Base-by-base conservation (phyloP, 176 grass and related monocot genomes). In the Triticum urartu region DNA sequence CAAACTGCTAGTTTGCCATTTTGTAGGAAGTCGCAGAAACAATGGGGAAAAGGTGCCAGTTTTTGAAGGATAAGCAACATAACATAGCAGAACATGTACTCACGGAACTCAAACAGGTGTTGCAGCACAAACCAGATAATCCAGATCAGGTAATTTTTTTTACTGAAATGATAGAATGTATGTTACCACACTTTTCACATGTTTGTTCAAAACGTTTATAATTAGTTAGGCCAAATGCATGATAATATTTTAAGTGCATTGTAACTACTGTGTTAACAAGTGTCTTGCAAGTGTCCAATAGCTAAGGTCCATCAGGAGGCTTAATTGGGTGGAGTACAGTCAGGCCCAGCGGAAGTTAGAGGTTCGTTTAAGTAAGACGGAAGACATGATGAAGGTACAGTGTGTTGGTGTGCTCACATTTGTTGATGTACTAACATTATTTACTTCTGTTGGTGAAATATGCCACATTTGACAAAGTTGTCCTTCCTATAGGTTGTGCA, bases 261-360 rank as follows among this genome's bases (percentile, higher is more conserved):
- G 52, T 56, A 56, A 71, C 38, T 71, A 40, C 38, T 10, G 4
- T 71, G 28, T 10, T 34, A 7, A n/a, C 68, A 39, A 40, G 35
- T 40, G 18, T 71, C 32, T 71, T 71, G 68, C 20, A 36, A 40
- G 34, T 39, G 28, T 40, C 26, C 68, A 11, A 36, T 20, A 71
- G 20, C 18, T 36, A 39, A 35, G 43, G 25, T 34, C 26, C 40
- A 9, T 11, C 9, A 11, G 64, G 3, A 64, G 43, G 64, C 64
- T 21, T 40, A 82, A 69, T 36, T 82, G 79, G 79, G 64, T 82
- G 28, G 64, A 54, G 43, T 26, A 35, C 17, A 54, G 13, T 64
- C 15, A 5, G 28, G 20, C 1, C 8, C 5, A 6, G 64, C 28
- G 36, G 42, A 21, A 21, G 79, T 35, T 82, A 15, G 0, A 1